These are phyloP conservation scores for Pythium aristosporum DNA, from an alignment of 352 stramenopile species.

Conservation along the genomic window DNA sequence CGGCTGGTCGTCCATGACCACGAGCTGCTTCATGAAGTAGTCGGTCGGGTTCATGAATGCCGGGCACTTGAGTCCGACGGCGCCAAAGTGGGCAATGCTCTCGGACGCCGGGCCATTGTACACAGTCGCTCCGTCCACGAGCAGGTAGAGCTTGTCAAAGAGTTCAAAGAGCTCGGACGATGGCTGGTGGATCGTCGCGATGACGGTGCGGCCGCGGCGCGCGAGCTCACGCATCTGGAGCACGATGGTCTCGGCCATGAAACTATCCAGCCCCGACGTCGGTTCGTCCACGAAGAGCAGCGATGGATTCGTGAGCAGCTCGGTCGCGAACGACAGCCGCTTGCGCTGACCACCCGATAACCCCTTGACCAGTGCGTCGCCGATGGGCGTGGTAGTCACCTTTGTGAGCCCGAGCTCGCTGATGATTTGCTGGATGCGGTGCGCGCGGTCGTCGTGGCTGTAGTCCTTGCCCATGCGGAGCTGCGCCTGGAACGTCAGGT, in stretches of 20 bases:
- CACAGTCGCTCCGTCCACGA: conserved; percentile 43
- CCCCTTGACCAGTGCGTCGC: conserved; percentile 55
- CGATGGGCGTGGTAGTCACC: conserved; percentile 56
- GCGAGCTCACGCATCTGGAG: conserved; percentile 61
- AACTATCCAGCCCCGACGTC: conserved; percentile 59
- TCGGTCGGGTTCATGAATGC: conserved; percentile 63
- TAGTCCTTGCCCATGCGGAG: conserved; percentile 63
- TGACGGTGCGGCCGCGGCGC: conserved; percentile 75
- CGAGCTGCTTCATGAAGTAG: conserved; percentile 65
- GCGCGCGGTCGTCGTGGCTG: conserved; percentile 28
- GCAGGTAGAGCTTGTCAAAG: conserved; percentile 59
- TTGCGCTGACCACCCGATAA: conserved; percentile 65
- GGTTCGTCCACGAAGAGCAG: conserved; percentile 87
- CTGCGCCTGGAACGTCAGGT: conserved; percentile 86
- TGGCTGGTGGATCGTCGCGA: conserved; percentile 73
- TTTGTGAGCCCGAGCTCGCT: conserved; percentile 37
- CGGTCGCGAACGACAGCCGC: conserved; percentile 51
- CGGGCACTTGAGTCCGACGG: conserved; percentile 47
- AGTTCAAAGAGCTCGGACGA: conserved; percentile 66
- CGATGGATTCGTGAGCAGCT: conserved; percentile 80
- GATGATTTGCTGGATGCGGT: conserved; percentile 42
- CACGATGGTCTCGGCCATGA: conserved; percentile 56
- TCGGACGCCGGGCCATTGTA: conserved; percentile 58
- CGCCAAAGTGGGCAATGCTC: conserved; percentile 52
- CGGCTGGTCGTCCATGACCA: conserved; percentile 26